These are phyloP conservation scores for Paraphaeosphaeria minitans DNA, from an alignment of 2,329 filamentous ascomycete genomes.

Conservation along the genomic window DNA sequence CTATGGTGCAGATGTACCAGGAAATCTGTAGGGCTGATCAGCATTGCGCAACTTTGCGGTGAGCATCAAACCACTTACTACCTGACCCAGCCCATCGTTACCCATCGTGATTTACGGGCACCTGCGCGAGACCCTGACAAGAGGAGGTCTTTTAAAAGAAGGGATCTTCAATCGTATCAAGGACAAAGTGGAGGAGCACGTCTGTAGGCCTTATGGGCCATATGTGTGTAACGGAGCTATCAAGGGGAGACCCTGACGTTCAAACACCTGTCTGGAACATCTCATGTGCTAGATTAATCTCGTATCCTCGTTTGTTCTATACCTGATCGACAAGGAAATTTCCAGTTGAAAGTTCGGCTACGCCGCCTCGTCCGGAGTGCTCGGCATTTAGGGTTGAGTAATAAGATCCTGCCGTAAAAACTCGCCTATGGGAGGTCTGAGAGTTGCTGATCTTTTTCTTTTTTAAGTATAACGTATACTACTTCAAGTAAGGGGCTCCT, in stretches of 20 bases:
- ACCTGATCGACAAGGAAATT: slow-evolving; percentile 10
- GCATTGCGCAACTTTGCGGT: not conserved
- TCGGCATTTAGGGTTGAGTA: not conserved
- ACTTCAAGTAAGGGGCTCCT: no score
- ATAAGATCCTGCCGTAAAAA: no score
- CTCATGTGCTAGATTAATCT: not conserved
- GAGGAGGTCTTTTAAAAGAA: not conserved
- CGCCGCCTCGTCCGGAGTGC: not conserved
- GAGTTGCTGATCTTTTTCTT: no score
- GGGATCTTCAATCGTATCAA: not conserved
- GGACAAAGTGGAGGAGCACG: not conserved
- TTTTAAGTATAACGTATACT: no score
- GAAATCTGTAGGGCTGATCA: slow-evolving; percentile 31
- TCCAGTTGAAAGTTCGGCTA: not conserved
- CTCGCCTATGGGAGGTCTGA: no score
- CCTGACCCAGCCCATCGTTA: slow-evolving; percentile 25
- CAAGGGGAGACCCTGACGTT: not conserved
- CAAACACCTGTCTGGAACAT: not conserved
- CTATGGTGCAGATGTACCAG: slow-evolving; percentile 43
- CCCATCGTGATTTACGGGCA: slow-evolving; percentile 13
- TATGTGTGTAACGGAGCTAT: not conserved
- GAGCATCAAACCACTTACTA: slow-evolving; percentile 31
- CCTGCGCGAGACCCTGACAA: not conserved
- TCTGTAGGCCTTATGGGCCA: not conserved
- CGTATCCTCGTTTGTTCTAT: not conserved